phyloP scores from a whole-genome alignment of 1,139 yeast species.

The Zhuliangozyma blackwelliae region DNA sequence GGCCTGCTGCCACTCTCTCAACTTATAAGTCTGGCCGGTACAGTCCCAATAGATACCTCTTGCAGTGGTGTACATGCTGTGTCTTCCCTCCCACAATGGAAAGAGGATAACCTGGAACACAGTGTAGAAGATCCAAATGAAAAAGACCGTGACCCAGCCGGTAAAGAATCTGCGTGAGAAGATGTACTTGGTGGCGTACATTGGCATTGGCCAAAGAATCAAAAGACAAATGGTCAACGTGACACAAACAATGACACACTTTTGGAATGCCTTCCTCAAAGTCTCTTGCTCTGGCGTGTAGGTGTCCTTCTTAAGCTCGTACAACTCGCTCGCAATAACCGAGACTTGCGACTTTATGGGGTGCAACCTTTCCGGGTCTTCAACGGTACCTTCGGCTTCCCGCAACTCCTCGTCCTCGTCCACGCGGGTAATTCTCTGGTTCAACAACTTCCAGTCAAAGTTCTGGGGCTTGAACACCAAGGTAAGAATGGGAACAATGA shows the following conservation, averaged over 20 bases:
- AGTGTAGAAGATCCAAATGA: conserved; percentile 65
- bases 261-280: conserved; percentile 48
- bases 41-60: conserved; percentile 84
- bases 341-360: conserved; percentile 37
- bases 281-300: conserved; percentile 41
- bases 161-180: conserved; percentile 72
- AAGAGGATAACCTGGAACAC: conserved; percentile 53
- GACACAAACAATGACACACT: conserved; percentile 53
- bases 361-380: conserved; percentile 28
- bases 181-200: conserved; percentile 72
- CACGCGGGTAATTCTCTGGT: conserved; percentile 51
- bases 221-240: conserved; percentile 57
- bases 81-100: conserved; percentile 67
- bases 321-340: conserved; percentile 42
- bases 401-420: conserved; percentile 63
- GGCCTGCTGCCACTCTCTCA: conserved; percentile 65
- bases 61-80: conserved; percentile 54
- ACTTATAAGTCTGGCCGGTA: conserved; percentile 67
- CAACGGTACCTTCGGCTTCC: conserved; percentile 22
- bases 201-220: conserved; percentile 83
- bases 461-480: conserved; percentile 60
- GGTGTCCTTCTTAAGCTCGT: conserved; percentile 27
- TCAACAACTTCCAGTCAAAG: conserved; percentile 65
- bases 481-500: conserved; percentile 66
- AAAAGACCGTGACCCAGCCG: conserved; percentile 76